Conservation (phyloP, 2,329 filamentous ascomycete genomes). For the Saccharata proteae region DNA sequence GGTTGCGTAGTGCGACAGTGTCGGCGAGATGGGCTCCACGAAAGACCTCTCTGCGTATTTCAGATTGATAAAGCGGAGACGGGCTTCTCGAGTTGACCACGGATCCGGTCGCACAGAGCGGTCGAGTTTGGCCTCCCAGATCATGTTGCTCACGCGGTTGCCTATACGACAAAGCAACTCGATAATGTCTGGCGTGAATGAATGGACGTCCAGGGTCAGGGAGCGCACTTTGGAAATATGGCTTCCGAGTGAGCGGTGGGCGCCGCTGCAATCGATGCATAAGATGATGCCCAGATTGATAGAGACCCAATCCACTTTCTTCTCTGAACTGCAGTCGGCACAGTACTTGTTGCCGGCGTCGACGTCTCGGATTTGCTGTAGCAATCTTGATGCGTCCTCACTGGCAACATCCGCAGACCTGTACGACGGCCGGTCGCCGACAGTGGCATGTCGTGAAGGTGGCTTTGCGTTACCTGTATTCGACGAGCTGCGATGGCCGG, state of each 20-base stretch:
- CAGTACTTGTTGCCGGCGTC: conserved; percentile 91
- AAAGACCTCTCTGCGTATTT: conserved; percentile 84
- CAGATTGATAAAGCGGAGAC: conserved; percentile 85
- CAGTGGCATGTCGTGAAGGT: conserved; percentile 76
- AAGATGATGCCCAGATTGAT: conserved; percentile 94
- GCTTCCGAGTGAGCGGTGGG: conserved; percentile 89
- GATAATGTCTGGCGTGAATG: conserved; percentile 93
- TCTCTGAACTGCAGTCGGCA: conserved; percentile 82
- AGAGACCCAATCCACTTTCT: conserved; percentile 97
- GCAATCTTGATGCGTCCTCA: conserved; percentile 71
- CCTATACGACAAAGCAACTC: conserved; percentile 85
- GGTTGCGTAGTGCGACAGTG: conserved; percentile 62
- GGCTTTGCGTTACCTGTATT: conserved; percentile 34
- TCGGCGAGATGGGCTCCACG: conserved; percentile 65
- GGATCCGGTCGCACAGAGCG: conserved; percentile 58
- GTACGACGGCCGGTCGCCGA: conserved; percentile 71
- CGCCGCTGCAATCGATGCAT: conserved; percentile 96
- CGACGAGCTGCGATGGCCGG: conserved; percentile 37
- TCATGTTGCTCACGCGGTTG: conserved; percentile 89
- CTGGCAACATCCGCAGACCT: conserved; percentile 61
- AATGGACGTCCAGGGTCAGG: conserved; percentile 86
- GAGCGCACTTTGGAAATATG: conserved; percentile 97
- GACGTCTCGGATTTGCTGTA: conserved; percentile 76
- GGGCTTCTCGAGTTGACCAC: conserved; percentile 74
- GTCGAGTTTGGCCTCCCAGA: conserved; percentile 86